Base-by-base conservation (phyloP, 140 eudicot species). In the Senecio squalidus region DNA sequence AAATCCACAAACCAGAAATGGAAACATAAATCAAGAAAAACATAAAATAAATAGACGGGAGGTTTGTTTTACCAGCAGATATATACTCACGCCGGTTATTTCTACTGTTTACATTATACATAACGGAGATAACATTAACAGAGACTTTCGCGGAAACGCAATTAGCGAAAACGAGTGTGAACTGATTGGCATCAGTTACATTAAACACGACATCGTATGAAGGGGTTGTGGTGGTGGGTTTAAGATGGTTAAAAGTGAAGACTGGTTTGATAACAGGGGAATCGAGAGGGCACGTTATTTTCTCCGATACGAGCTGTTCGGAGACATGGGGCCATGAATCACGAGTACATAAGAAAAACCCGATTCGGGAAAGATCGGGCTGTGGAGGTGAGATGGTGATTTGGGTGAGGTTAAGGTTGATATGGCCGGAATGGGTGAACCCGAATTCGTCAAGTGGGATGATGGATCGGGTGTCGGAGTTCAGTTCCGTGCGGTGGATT, bases 381-480 rank as follows among this genome's bases (percentile, higher is more conserved):
- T 69, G 24, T 8, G 63, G 53, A 4, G 72, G 60, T 17, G 67
- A 59, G 49, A 76, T 39, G 15, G 74, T 51, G 64, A 80, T 63
- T 8, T 52, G 24, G 55, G 83, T 18, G 44, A 76, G 60, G 56
- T 66, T 76, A 65, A 72, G 80, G 44, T 72, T 62, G 46, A 80
- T 76, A 5, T 52, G 80, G 49, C 86, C 86, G 67, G 29, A 22
- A 58, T 69, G 86, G 46, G 87, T 76, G 80, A 72, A 80, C 2
- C 87, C 87, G 68, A 76, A 76, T 64, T 80, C 77, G 53, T 65
- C 77, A 26, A 80, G 24, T 2, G 83, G 87, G 70, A 80, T 64
- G 41, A 72, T 80, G 38, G 64, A 18, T 4, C 62, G 83, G 41
- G 70, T 23, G 14, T 69, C 77, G 66, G 82, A 72, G 24, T 66